Percentiles rank a stretch among this genome's conserved stretches.
These are phyloP conservation scores for Ophiostoma angusticollis DNA, from an alignment of 2,329 filamentous ascomycete species.

Conservation along the genomic window DNA sequence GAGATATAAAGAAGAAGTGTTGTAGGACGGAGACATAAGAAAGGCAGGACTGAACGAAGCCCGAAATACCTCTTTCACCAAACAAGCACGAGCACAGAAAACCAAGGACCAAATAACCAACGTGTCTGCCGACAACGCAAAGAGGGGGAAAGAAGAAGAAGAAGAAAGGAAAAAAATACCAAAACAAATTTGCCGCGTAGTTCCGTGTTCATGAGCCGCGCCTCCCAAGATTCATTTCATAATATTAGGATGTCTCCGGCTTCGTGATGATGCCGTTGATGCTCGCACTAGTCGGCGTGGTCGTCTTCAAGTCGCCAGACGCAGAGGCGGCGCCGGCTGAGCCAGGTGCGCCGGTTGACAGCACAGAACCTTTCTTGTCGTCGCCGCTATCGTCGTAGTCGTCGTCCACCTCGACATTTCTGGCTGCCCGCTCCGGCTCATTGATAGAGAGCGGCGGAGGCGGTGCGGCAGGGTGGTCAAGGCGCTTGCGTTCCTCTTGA, in stretches of 20 bases:
- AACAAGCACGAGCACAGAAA: too few species aligned
- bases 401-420: slow-evolving; percentile 95
- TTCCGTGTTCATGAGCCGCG: too few species aligned
- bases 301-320: slow-evolving; percentile 40
- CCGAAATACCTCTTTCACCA: too few species aligned
- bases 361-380: slow-evolving; percentile 47
- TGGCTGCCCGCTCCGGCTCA: slow-evolving; percentile 70
- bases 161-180: not conserved
- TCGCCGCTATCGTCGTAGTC: slow-evolving; percentile 93
- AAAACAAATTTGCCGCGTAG: not conserved
- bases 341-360: slow-evolving; percentile 1
- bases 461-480: slow-evolving; percentile 32
- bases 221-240: too few species aligned
- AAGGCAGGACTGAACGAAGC: too few species aligned
- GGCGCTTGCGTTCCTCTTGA: slow-evolving; percentile 41
- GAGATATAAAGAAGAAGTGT: too few species aligned
- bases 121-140: too few species aligned
- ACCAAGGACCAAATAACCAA: too few species aligned
- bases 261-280: slow-evolving; percentile 40
- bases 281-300: slow-evolving; percentile 33
- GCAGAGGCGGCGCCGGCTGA: slow-evolving; percentile 25
- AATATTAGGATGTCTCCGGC: slow-evolving; percentile 27
- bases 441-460: slow-evolving; percentile 40
- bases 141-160: not conserved
- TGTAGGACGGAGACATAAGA: too few species aligned